Conservation (phyloP, 1,139 yeast genomes). For the Scheffersomyces titani region DNA sequence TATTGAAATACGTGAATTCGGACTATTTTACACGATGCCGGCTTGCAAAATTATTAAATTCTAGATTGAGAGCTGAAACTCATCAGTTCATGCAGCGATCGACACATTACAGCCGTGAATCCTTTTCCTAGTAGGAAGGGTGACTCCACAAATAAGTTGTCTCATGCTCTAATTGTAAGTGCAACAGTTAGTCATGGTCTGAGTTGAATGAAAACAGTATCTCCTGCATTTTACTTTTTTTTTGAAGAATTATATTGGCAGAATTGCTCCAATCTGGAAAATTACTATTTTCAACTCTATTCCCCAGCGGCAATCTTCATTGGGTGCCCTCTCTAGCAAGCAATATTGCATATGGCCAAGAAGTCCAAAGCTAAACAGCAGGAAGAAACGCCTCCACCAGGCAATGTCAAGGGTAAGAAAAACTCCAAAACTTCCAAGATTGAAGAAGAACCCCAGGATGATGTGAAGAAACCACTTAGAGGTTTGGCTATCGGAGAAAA, state of each 20-base stretch:
- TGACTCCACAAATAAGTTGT: background rate
- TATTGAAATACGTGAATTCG: background rate
- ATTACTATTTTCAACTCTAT: background rate
- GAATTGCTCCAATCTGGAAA: background rate
- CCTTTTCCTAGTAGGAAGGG: background rate
- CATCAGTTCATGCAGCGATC: background rate
- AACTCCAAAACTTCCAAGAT: background rate
- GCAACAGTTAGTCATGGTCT: too few species aligned
- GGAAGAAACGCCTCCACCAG: background rate
- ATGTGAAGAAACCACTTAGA: constrained; percentile 36
- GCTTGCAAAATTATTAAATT: background rate
- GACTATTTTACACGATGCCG: background rate
- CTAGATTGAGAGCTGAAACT: background rate
- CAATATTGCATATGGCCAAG: background rate
- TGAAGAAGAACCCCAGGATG: constrained; percentile 6
- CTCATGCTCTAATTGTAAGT: background rate
- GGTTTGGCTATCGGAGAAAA: constrained; percentile 49
- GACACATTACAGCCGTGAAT: too few species aligned
- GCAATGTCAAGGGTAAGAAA: background rate
- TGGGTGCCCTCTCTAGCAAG: background rate
- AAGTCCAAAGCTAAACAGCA: background rate
- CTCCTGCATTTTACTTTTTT: background rate
- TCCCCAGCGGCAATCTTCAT: background rate
- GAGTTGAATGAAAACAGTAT: background rate
- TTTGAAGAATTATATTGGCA: background rate